These are phyloP conservation scores for Venturiaceae sp. DNA, from an alignment of 2,329 filamentous ascomycete genomes.

Conservation along the genomic window DNA sequence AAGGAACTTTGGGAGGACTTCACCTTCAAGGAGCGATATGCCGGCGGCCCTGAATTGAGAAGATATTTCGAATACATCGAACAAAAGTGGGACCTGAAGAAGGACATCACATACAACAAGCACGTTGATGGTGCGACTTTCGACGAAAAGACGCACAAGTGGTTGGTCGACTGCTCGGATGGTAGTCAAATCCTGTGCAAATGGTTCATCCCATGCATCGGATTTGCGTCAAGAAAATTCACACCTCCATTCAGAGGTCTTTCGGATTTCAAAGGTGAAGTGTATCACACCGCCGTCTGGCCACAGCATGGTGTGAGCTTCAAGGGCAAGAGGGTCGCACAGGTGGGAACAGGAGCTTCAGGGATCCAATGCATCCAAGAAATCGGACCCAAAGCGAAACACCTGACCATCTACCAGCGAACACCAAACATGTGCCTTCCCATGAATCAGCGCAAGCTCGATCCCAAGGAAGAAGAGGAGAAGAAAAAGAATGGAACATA, in stretches of 20 bases:
- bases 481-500: constrained; percentile 38
- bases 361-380: constrained; percentile 57
- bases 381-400: constrained; percentile 19
- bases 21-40: constrained; percentile 7
- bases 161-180: constrained; percentile 7
- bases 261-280: constrained; percentile 48
- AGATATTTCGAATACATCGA: constrained; percentile 6
- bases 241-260: constrained; percentile 33
- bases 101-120: constrained; percentile 7
- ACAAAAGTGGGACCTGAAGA: constrained; percentile 6
- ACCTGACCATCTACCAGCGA: constrained; percentile 17
- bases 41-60: neutral
- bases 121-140: constrained; percentile 4
- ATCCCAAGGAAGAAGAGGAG: constrained; percentile 40
- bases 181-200: constrained; percentile 2
- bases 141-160: constrained; percentile 1
- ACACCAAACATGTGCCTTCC: constrained; percentile 57
- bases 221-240: constrained; percentile 44
- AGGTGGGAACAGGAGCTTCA: constrained; percentile 56
- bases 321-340: constrained; percentile 47
- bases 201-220: constrained; percentile 7
- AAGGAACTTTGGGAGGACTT: constrained; percentile 5
- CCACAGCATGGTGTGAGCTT: constrained; percentile 48
- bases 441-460: constrained; percentile 44
- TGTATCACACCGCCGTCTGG: constrained; percentile 54